Conservation (phyloP, 176 grass and related monocot species). For the Oryza coarctata region DNA sequence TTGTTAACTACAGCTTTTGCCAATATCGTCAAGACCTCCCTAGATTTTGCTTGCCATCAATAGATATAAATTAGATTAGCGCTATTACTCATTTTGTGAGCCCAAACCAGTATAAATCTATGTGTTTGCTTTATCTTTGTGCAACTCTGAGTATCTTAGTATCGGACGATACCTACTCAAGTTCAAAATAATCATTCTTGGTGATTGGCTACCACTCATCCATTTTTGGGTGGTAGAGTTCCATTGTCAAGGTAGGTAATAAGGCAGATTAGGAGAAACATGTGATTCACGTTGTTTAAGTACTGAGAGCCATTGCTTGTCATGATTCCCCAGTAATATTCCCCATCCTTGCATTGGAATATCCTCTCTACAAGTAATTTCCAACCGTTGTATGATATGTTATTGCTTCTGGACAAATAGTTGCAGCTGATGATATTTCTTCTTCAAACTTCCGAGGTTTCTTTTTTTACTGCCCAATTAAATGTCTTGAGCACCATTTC, state of each 20-base stretch:
- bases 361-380: not conserved
- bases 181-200: not conserved
- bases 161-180: not conserved
- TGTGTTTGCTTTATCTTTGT: not conserved
- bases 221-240: constrained; percentile 5
- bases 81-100: too few species aligned
- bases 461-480: not conserved
- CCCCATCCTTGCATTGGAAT: not conserved
- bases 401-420: not conserved
- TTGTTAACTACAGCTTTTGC: too few species aligned
- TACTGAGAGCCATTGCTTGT: not conserved
- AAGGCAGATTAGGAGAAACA: not conserved
- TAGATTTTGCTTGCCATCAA: too few species aligned
- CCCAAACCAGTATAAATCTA: too few species aligned
- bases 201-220: not conserved
- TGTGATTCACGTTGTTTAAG: not conserved
- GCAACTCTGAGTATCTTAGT: not conserved
- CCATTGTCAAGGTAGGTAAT: constrained; percentile 4
- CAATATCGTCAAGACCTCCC: too few species aligned
- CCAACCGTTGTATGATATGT: constrained; percentile 7
- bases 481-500: not conserved
- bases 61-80: too few species aligned
- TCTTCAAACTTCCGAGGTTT: not conserved
- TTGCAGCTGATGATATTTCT: not conserved
- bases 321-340: not conserved